Evolutionary conservation across 306 rosid species (phyloP), one percentile per base, ranked within the genome.

Genomic region (Pachyrhizus erosus): DNA sequence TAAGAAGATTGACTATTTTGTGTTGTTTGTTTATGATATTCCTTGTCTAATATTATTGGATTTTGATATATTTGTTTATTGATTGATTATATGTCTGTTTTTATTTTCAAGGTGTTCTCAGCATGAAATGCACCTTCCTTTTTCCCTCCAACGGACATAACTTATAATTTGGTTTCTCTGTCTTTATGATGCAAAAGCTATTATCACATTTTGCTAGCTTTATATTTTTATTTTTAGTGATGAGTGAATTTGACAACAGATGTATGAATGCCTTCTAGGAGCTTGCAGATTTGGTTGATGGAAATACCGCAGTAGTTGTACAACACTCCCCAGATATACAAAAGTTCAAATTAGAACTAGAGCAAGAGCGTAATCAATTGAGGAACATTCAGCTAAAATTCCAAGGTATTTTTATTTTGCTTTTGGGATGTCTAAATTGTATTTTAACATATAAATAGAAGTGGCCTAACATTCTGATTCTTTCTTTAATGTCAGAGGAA

Each of bases 261-360:
- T 88, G 62, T 93, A 86, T 93, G 93, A 91, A 93, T 91, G 91
- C 96, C 91, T 89, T 93, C 96, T 93, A 91, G 97, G 96, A 91
- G 94, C 87, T 87, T 86, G 94, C 90, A 86, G 93, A 91, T 92
- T 76, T 73, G 33, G 80, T 73, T 71, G 91, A 86, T 84, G 90
- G 74, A 74, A 84, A 81, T 34, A 86, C 85, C 6, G 57, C 83
- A 10, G 81, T 67, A 51, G 87, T 86, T 72, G 80, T 29, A 73
- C 89, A 80, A 49, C 86, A 79, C 39, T 70, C 91, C 18, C 31
- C 79, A 79, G 94, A 93, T 89, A 67, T 86, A 49, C 75, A 46
- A 85, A 87, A 85, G 40, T 77, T 91, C 84, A 85, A 54, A 83
- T 79, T 79, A 83, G 91, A 90, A 52, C 89, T 90, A 76, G 88